Percentiles rank a stretch among this genome's conserved stretches.
Evolutionary conservation across 2,329 filamentous ascomycete species (phyloP).

Genomic region (Chaetomiaceae sp.): DNA sequence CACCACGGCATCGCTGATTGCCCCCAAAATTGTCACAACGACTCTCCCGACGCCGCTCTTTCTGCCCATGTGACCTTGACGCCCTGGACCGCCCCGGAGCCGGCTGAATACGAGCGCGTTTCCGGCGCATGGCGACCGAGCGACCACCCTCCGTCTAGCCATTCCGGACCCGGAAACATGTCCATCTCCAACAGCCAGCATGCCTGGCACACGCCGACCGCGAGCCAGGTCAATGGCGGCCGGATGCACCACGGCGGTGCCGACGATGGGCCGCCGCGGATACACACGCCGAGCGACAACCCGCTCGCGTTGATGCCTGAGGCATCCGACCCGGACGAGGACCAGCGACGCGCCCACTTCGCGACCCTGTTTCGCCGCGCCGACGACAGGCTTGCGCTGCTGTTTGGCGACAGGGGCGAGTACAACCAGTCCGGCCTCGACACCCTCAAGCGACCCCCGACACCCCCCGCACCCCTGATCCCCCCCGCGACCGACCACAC

Average conservation of each 20-base stretch:
- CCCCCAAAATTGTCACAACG: conserved; percentile 40
- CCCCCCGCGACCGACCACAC: conserved; percentile 57
- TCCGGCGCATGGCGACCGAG: conserved; percentile 53
- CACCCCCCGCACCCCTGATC: conserved; percentile 37
- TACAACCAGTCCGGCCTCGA: conserved; percentile 52
- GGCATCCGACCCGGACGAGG: conserved; percentile 62
- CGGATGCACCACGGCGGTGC: conserved; percentile 52
- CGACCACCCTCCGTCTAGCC: conserved; percentile 45
- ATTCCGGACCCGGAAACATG: conserved; percentile 51
- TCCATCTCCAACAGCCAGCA: conserved; percentile 63
- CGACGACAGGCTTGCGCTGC: conserved; percentile 68
- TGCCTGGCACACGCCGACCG: conserved; percentile 58
- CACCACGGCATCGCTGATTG: conserved; percentile 39
- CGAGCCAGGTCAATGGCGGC: conserved; percentile 44
- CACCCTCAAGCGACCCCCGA: conserved; percentile 42
- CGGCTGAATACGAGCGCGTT: conserved; percentile 49
- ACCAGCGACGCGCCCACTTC: conserved; percentile 69
- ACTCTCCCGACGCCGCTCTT: conserved; percentile 51
- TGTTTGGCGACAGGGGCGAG: conserved; percentile 62
- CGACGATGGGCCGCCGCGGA: conserved; percentile 55
- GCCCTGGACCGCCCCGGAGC: conserved; percentile 41
- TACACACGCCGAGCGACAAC: conserved; percentile 47
- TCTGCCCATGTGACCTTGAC: conserved; percentile 48
- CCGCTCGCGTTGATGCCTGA: conserved; percentile 51
- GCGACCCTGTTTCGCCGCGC: conserved; percentile 71